Conservation (phyloP, 202 grass and related monocot genomes). For the Digitaria exilis region DNA sequence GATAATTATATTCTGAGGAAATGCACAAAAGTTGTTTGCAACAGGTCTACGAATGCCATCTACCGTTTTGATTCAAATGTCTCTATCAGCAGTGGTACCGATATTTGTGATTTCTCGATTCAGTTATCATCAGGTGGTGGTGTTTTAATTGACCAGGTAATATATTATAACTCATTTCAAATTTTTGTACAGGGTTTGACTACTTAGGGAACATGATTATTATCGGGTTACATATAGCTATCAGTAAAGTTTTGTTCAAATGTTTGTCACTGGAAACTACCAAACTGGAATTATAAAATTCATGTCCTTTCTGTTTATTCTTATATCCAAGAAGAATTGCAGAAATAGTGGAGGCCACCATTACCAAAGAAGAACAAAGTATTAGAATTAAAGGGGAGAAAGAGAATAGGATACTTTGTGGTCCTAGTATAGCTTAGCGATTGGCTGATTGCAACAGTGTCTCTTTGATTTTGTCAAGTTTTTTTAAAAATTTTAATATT, state of each 20-base stretch:
- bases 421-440: neutral
- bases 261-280: slow-evolving; percentile 5
- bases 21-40: slow-evolving; percentile 54
- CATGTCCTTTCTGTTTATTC: neutral
- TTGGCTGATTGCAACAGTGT: neutral
- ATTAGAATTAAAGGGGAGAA: neutral
- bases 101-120: slow-evolving; percentile 49
- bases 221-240: neutral
- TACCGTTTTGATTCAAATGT: slow-evolving; percentile 56
- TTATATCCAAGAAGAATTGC: neutral
- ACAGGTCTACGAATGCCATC: slow-evolving; percentile 37
- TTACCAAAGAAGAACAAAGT: neutral
- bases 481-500: neutral
- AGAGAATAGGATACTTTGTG: neutral
- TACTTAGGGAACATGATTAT: neutral
- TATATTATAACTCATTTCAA: slow-evolving; percentile 32
- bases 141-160: slow-evolving; percentile 84
- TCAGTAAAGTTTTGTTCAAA: slow-evolving; percentile 12
- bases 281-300: neutral
- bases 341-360: neutral
- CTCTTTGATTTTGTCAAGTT: neutral
- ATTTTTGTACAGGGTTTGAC: neutral
- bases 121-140: slow-evolving; percentile 63
- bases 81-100: slow-evolving; percentile 39
- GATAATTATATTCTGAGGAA: slow-evolving; percentile 68